Conservation (phyloP, 2,329 filamentous ascomycete genomes). For the Cladosporium sp. region DNA sequence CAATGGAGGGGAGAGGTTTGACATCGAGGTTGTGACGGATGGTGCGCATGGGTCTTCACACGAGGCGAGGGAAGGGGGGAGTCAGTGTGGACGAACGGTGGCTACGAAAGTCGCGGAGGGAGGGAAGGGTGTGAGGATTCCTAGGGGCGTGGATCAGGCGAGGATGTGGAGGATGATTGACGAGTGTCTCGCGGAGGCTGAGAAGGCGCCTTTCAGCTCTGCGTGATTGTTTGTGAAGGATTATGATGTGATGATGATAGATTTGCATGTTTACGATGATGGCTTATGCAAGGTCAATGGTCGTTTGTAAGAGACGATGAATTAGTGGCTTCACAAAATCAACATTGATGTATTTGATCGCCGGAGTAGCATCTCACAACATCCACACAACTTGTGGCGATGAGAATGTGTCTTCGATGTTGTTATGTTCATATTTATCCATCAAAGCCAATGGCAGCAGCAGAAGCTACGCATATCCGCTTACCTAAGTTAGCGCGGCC, state of each 20-base stretch:
- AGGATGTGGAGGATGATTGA: conserved; percentile 77
- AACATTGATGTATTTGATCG: too few species aligned
- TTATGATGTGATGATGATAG: neutral
- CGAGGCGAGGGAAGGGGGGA: conserved; percentile 54
- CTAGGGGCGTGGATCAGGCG: conserved; percentile 65
- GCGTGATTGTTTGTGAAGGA: neutral
- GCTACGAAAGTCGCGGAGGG: conserved; percentile 57
- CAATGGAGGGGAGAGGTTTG: conserved; percentile 58
- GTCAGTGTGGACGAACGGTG: conserved; percentile 58
- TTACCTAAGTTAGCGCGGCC: neutral
- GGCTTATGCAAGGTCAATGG: too few species aligned
- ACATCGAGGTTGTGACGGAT: conserved; percentile 68
- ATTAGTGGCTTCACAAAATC: too few species aligned
- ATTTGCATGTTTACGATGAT: too few species aligned
- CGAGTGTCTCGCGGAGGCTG: conserved; percentile 65
- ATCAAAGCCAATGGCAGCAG: neutral
- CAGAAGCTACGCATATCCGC: neutral
- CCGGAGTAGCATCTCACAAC: too few species aligned
- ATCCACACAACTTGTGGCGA: too few species aligned
- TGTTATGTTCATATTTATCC: too few species aligned
- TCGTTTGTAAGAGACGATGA: too few species aligned
- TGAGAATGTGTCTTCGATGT: too few species aligned
- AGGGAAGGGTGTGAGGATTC: conserved; percentile 70
- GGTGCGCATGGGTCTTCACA: conserved; percentile 62
- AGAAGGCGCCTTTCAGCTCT: conserved; percentile 32